A percentile compares a stretch with the other conserved stretches of the same genome.
Evolutionary conservation across 2,329 filamentous ascomycete species (phyloP).

Genomic region (Dryadomyces quercivorus): DNA sequence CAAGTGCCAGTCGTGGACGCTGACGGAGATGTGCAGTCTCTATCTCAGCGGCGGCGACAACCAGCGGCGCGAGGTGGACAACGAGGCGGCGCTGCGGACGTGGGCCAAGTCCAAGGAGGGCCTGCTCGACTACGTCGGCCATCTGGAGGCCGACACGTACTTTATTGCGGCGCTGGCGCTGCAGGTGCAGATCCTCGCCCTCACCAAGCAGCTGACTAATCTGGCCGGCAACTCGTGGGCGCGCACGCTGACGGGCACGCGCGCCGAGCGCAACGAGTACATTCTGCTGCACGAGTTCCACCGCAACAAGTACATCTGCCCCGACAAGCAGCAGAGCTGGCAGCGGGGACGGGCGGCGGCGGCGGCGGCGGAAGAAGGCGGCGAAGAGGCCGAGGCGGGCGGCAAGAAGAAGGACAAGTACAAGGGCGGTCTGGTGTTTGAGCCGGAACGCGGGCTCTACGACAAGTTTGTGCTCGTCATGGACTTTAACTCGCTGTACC

Average conservation of each 20-base stretch:
- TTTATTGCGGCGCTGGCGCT: constrained; percentile 87
- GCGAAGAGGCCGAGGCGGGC: not conserved
- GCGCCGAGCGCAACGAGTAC: constrained; percentile 96
- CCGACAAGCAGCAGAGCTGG: constrained; percentile 80
- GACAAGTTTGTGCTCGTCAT: constrained; percentile 98
- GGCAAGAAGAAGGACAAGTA: constrained; percentile 97
- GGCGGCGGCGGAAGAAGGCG: constrained; percentile 51
- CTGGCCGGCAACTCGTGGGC: constrained; percentile 98
- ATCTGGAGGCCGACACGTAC: constrained; percentile 91
- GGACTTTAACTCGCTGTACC: constrained; percentile 99
- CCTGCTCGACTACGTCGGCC: constrained; percentile 83
- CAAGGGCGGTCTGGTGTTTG: constrained; percentile 96
- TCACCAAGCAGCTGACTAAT: constrained; percentile 93
- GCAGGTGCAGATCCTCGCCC: constrained; percentile 78
- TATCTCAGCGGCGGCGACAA: constrained; percentile 50
- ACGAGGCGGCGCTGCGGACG: constrained; percentile 71
- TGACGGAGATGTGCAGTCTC: constrained; percentile 93
- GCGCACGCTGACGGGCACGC: constrained; percentile 84
- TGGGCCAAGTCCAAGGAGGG: constrained; percentile 79
- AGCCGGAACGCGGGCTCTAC: constrained; percentile 93
- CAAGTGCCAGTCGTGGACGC: constrained; percentile 95
- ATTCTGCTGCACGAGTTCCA: constrained; percentile 97
- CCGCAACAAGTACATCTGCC: constrained; percentile 94
- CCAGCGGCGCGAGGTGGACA: constrained; percentile 73
- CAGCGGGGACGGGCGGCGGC: constrained; percentile 55